phyloP scores from a whole-genome alignment of 805 yeast genomes.

The Yarrowia sp. region DNA sequence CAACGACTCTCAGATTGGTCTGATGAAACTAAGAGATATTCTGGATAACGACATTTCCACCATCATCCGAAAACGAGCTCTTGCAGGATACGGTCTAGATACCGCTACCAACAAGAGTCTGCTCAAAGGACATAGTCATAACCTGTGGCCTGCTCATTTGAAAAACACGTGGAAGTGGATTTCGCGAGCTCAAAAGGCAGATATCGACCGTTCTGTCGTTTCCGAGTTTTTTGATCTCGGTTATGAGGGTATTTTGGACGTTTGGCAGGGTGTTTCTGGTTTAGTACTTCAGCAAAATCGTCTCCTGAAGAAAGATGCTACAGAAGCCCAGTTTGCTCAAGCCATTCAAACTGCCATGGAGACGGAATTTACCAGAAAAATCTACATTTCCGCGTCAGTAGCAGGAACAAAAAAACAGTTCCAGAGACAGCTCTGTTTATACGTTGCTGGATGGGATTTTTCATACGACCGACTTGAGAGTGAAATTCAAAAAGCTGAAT shows the following conservation, averaged over 20 bases:
- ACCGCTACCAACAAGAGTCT: constrained; percentile 61
- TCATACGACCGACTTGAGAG: constrained; percentile 72
- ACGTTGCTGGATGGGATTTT: constrained; percentile 88
- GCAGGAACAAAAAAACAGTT: constrained; percentile 50
- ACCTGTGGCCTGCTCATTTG: constrained; percentile 35
- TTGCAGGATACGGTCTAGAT: constrained; percentile 67
- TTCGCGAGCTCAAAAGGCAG: constrained; percentile 63
- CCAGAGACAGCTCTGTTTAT: constrained; percentile 74
- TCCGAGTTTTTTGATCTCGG: constrained; percentile 75
- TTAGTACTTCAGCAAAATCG: constrained; percentile 30
- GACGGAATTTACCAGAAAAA: constrained; percentile 42
- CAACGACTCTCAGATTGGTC: constrained; percentile 19
- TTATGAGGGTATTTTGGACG: constrained; percentile 81
- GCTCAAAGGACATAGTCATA: constrained; percentile 40
- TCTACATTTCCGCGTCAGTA: constrained; percentile 34
- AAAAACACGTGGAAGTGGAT: constrained; percentile 93
- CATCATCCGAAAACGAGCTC: constrained; percentile 68
- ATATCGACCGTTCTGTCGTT: constrained; percentile 63
- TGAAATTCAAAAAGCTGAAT: constrained; percentile 56
- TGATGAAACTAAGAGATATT: constrained; percentile 23
- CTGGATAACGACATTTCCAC: constrained; percentile 61
- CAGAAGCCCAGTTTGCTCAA: constrained; percentile 25
- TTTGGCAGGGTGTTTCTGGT: constrained; percentile 64
- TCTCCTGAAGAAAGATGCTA: constrained; percentile 28
- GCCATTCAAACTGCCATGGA: constrained; percentile 23